Base-by-base conservation (phyloP, 345 rosid species). In the Corchorus capsularis region DNA sequence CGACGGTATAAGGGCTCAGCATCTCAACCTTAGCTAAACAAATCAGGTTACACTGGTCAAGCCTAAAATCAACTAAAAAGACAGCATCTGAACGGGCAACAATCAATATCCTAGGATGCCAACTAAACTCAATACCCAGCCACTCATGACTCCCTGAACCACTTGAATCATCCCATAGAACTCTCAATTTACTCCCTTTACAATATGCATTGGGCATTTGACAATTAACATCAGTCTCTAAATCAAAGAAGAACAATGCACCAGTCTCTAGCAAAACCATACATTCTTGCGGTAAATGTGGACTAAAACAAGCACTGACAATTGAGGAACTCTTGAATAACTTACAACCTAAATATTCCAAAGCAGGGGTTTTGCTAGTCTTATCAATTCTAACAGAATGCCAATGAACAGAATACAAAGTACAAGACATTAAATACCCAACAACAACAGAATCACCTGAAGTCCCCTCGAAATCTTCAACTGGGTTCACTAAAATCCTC, bases 41-140 rank as follows among this genome's bases (percentile, higher is more conserved):
- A 55, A 78, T 77, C 66, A 82, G 82, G 63, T 54, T 78, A 79
- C 82, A 85, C 46, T 50, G 70, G 14, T 73, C 89, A 74, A 60
- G 73, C 81, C 86, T 85, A 78, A 77, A 82, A 66, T 82, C 87
- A 66, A 93, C 80, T 76, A 85, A 56, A 80, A 88, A 93, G 35
- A 82, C 96, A 0, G 83, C 87, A 84, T 89, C 89, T 6, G 90
- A 88, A 2, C 90, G 79, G 59, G 87, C 88, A 75, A 85, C 80
- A 32, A 93, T 79, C 67, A 86, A 79, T 39, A 78, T 47, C 77
- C 88, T 85, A n/a, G 88, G 83, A 66, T 87, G 88, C 92, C 89
- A 88, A 76, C 91, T 83, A 80, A 88, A 88, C 62, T 89, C 89
- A 78, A 90, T 85, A 27, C 89, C 93, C 77, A 91, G 67, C 94